These are phyloP conservation scores for Elaeis oleifera DNA, from an alignment of 202 grass and related monocot genomes.

Conservation along the genomic window DNA sequence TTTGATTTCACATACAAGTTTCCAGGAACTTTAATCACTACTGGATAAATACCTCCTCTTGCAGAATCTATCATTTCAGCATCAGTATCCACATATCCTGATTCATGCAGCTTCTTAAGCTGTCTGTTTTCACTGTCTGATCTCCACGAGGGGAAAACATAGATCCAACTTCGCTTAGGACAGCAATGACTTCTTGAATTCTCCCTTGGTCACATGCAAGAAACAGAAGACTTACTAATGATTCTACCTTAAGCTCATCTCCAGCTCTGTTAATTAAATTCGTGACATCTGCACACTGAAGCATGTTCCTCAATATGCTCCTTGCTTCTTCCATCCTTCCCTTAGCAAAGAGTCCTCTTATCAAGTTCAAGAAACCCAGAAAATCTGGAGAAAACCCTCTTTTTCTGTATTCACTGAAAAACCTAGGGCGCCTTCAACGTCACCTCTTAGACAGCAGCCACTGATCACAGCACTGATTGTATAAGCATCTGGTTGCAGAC, in stretches of 20 bases:
- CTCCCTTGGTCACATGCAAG: slow-evolving; percentile 75
- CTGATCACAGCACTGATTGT: slow-evolving; percentile 65
- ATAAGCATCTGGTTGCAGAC: slow-evolving; percentile 56
- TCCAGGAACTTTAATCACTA: slow-evolving; percentile 22
- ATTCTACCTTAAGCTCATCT: slow-evolving; percentile 48
- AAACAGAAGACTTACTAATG: slow-evolving; percentile 55
- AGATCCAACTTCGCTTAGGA: slow-evolving; percentile 63
- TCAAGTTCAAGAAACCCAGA: slow-evolving; percentile 69
- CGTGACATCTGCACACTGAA: slow-evolving; percentile 49
- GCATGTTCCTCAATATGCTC: slow-evolving; percentile 69
- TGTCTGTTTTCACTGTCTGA: slow-evolving; percentile 24
- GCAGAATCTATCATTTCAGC: slow-evolving; percentile 18
- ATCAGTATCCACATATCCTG: slow-evolving; percentile 23
- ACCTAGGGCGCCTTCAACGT: slow-evolving; percentile 57
- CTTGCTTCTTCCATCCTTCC: slow-evolving; percentile 94
- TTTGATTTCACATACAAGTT: background rate
- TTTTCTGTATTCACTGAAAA: slow-evolving; percentile 54
- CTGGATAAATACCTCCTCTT: slow-evolving; percentile 19
- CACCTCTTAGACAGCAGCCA: slow-evolving; percentile 60
- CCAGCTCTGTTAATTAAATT: slow-evolving; percentile 65
- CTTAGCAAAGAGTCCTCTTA: slow-evolving; percentile 73
- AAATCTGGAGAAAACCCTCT: slow-evolving; percentile 61
- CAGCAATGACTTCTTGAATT: slow-evolving; percentile 56
- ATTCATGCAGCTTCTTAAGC: slow-evolving; percentile 33
- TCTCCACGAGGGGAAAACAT: slow-evolving; percentile 40